Evolutionary conservation across 2,329 filamentous ascomycete species (phyloP).

Genomic region (Sporothrix inflata): DNA sequence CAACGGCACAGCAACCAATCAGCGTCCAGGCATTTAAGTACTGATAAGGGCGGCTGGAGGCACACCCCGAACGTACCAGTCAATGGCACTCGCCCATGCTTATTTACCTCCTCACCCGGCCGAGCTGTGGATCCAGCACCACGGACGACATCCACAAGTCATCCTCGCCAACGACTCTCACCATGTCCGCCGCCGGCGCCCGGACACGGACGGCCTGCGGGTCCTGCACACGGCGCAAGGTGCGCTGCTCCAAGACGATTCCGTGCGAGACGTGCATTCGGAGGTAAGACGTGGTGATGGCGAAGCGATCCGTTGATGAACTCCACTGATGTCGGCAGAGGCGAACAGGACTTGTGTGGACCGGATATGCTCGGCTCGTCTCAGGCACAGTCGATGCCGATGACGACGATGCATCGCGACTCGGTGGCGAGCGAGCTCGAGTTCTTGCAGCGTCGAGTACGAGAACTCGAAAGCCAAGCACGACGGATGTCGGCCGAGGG

Average conservation of each 20-base stretch:
- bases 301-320: no score
- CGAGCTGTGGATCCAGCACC: background rate
- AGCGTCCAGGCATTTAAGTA: background rate
- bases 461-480: conserved; percentile 3
- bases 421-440: background rate
- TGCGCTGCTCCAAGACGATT: conserved; percentile 37
- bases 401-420: background rate
- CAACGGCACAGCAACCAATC: background rate
- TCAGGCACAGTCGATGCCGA: background rate
- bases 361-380: background rate
- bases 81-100: background rate
- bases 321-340: conserved; percentile 24
- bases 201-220: conserved; percentile 33
- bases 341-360: conserved; percentile 31
- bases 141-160: background rate
- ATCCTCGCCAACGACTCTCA: no score
- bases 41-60: background rate
- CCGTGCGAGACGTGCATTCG: conserved; percentile 37
- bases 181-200: background rate
- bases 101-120: background rate
- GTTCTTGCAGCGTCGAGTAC: background rate
- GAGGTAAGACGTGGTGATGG: conserved; percentile 28
- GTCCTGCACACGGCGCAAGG: conserved; percentile 36
- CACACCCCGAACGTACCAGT: no score
- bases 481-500: background rate